Base-by-base conservation (phyloP, 2,329 filamentous ascomycete species). In the Pestalotiopsis sp. region DNA sequence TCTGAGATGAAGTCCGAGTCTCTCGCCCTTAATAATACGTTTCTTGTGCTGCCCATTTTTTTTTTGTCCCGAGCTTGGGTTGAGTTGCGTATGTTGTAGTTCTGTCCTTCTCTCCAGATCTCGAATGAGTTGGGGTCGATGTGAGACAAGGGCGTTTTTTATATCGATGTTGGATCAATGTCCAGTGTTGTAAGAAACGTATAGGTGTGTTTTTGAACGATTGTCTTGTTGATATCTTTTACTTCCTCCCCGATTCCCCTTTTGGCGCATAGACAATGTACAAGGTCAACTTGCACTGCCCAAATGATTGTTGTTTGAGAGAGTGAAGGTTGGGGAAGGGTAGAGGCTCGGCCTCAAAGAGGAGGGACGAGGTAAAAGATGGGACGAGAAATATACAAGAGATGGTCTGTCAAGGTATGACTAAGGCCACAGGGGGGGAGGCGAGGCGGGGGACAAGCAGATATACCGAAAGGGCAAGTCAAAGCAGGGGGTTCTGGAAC, bases 251-350 rank as follows among this genome's bases (percentile, higher is more conserved):
- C 27, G 57, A 14, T 62, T 40, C 36, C 36, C 59, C 36, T 41
- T 62, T 38, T 40, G 27, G n/a, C n/a, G 23, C 13, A 36, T n/a
- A 38, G 27, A 31, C 45, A 27, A 23, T 23, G 11, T 23, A 25
- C 58, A 64, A 67, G 68, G 31, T 69, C 68, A 69, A 69, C 68
- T 67, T 57, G 65, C 52, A 52, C 31, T 40, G 25, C 20, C 25
- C n/a, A 14, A 36, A 17, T 40, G 25, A 40, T 59, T 59, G 14
- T 60, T 27, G 31, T 36, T 14, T 14, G 14, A 38, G 25, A 23
- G 25, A 38, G 23, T 38, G n/a, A 60, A 60, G 23, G 23, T 60
- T n/a, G 58, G 25, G 58, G 25, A 60, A 38, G 23, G 25, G 14
- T 17, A 56, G 25, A 60, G 58, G 25, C 58, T 20, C 23, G 25